Evolutionary conservation across 73 alveolate species (phyloP), one percentile per base, ranked within the genome.

Genomic region (Paramecium tetraurelia): DNA sequence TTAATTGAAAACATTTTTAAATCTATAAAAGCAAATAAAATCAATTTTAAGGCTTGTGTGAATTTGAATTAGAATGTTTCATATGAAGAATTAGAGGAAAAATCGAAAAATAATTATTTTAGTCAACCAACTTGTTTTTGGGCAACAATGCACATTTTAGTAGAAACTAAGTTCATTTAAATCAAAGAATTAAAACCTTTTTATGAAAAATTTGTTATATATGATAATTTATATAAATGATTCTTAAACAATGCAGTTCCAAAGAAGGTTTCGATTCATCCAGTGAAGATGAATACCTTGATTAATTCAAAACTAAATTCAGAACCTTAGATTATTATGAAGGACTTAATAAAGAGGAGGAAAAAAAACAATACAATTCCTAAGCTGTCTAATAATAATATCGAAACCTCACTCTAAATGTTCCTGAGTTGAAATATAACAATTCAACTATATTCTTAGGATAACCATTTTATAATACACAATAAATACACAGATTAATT

Each of bases 181-280:
- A 43, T 80, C 24, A 33, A 33, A 44, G 90, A 80, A 46, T 44
- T 75, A 58, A 44, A 80, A 48, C 38, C 38, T 10, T 40, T 80
- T 12, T 80, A 80, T 80, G 90, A 80, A 9, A 80, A 80, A 80
- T 77, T 77, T 77, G 89, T 77, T 11, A 20, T 63, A 43, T 44
- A 44, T 80, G 90, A 80, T 44, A 38, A 75, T 75, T 75, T 75
- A 75, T 75, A 75, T 38, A 75, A 75, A 75, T 75, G 87, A 75
- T 35, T 75, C 68, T 63, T 63, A 63, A 63, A 63, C 84, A 24
- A 72, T 72, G 75, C 57, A 80, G 76, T 80, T 80, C 70, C 48
- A 24, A 44, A 43, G 90, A 80, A 43, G 90, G 90, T 48, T 80
- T 80, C 48, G 53, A 80, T 14, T 80, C 90, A 31, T 33, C 57